These are phyloP conservation scores for Cercospora citrullina DNA, from an alignment of 2,329 filamentous ascomycete species.

Conservation along the genomic window DNA sequence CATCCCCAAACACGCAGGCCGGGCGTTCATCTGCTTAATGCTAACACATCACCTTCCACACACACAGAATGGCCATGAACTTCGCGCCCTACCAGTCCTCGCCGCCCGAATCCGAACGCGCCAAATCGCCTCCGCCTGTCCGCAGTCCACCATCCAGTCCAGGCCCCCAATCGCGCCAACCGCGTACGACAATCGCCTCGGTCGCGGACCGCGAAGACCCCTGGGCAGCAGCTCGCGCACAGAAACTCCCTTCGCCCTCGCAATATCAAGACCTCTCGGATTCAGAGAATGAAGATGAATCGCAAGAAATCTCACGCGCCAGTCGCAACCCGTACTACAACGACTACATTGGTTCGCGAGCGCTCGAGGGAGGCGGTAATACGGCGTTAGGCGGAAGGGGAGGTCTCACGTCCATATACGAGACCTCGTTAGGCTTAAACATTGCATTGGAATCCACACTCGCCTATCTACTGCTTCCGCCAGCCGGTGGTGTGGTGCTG, in stretches of 20 bases:
- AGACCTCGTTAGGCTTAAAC: conserved; percentile 82
- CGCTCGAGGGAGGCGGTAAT: conserved; percentile 30
- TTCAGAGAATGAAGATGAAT: conserved; percentile 13
- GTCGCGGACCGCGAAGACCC: conserved; percentile 40
- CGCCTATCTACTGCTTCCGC: conserved; percentile 83
- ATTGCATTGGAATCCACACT: conserved; percentile 88
- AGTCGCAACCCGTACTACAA: conserved; percentile 27
- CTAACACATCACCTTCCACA: neutral
- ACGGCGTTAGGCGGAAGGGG: conserved; percentile 32
- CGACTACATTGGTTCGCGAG: conserved; percentile 35
- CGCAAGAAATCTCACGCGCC: conserved; percentile 30
- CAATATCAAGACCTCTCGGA: conserved; percentile 35
- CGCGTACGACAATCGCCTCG: conserved; percentile 33
- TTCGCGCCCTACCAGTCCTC: conserved; percentile 97
- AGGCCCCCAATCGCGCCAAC: conserved; percentile 36
- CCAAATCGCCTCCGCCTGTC: conserved; percentile 69
- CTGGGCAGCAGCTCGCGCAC: conserved; percentile 44
- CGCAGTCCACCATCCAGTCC: conserved; percentile 58
- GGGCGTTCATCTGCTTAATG: neutral
- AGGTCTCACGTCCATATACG: conserved; percentile 70
- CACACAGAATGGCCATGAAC: conserved; percentile 63
- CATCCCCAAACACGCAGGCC: neutral
- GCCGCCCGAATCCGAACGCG: conserved; percentile 78
- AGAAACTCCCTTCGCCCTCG: conserved; percentile 42
- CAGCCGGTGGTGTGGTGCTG: conserved; percentile 79